Evolutionary conservation across 306 rosid species (phyloP).

Genomic region (Cucumis melo): DNA sequence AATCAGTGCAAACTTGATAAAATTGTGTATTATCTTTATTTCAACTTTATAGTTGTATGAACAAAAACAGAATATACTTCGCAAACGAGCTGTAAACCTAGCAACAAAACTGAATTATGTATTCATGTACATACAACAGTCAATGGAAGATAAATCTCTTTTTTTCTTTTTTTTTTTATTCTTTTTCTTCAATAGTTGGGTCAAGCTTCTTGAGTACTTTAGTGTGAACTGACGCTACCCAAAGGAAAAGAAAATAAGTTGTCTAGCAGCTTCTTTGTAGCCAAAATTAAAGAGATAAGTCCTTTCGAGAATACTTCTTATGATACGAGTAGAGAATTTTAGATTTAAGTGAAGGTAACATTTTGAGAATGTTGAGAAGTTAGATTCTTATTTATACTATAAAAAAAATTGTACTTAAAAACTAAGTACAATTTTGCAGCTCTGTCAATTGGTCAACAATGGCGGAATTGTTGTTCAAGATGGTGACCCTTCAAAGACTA

Average conservation of each 20-base stretch:
- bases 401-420: too few relatives aligned
- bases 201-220: background rate
- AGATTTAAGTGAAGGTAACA: background rate
- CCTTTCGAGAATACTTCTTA: background rate
- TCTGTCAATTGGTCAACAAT: background rate
- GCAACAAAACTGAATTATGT: too few relatives aligned
- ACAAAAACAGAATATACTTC: background rate
- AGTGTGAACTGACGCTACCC: background rate
- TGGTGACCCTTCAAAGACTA: conserved; percentile 20
- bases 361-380: background rate
- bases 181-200: background rate
- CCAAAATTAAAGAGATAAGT: background rate
- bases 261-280: background rate
- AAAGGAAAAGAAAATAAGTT: background rate
- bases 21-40: too few relatives aligned
- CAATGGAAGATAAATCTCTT: background rate
- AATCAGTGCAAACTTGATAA: background rate
- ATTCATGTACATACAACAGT: background rate
- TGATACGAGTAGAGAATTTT: too few relatives aligned
- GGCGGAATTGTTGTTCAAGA: conserved; percentile 25
- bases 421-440: too few relatives aligned
- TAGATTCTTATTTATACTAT: too few relatives aligned
- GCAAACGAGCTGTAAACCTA: too few relatives aligned
- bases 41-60: too few relatives aligned
- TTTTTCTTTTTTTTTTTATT: background rate